These are phyloP conservation scores for Eucalyptus decipiens DNA, from an alignment of 345 rosid genomes.

Conservation along the genomic window DNA sequence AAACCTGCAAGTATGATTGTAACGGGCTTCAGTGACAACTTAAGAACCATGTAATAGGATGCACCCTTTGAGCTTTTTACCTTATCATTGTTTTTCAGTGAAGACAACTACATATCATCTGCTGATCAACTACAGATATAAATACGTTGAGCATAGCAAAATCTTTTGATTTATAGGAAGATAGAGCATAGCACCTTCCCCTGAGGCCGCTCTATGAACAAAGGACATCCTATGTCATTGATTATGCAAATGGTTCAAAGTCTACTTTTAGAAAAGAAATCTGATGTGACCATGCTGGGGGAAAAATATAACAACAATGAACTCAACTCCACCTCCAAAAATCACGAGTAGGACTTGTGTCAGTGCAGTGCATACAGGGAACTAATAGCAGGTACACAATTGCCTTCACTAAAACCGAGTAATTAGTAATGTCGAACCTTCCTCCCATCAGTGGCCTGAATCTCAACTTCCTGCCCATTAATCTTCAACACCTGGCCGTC, in stretches of 20 bases:
- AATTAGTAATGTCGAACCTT: slow-evolving; percentile 20
- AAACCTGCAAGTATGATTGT: background rate
- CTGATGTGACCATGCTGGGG: background rate
- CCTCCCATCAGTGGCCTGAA: slow-evolving; percentile 43
- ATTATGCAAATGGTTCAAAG: background rate
- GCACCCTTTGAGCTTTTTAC: background rate
- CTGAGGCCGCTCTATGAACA: background rate
- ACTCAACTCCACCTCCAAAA: background rate
- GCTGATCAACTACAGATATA: background rate
- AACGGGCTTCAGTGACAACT: background rate
- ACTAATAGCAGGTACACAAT: background rate
- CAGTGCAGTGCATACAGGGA: background rate
- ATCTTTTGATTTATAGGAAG: background rate
- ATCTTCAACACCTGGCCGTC: slow-evolving; percentile 72
- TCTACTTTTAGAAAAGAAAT: background rate
- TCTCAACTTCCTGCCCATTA: slow-evolving; percentile 41
- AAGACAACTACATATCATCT: background rate
- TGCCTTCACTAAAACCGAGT: background rate
- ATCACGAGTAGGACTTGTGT: background rate
- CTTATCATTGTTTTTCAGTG: background rate
- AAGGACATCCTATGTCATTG: background rate
- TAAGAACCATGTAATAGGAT: background rate
- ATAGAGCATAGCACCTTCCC: background rate
- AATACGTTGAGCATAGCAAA: background rate
- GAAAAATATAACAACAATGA: background rate